Base-by-base conservation (phyloP, 1,284 basidiomycete genomes). In the Cutaneotrichosporon sp. region DNA sequence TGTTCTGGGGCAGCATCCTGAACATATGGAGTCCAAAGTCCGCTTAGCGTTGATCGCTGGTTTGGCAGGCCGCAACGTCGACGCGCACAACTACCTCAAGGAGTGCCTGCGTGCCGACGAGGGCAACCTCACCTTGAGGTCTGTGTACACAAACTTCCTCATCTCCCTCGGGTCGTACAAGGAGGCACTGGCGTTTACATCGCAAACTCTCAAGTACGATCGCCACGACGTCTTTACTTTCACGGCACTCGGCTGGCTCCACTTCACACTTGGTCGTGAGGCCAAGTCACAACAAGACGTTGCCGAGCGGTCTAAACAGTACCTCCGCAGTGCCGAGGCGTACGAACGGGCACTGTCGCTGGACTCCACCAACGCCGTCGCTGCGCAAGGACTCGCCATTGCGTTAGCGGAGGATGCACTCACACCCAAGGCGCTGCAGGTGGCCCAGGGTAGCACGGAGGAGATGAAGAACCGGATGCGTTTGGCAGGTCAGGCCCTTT, bases 11-110 rank as follows among this genome's bases (percentile, higher is more conserved):
- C 80, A 87, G 51, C 91, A 97, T 77, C 88, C 90, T 0, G 92
- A 96, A 75, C 96, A 94, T 69, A 82, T 90, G 41, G 92, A 96
- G 70, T 92, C 91, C 59, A 97, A 96, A 77, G 82, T 92, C 34
- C 86, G 92, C 29, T 85, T 88, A 61, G 89, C 90, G 0, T 81
- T 86, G 11, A 84, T 96, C 78, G 79, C 86, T 1, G 76, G 83
- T 0, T 77, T 79, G 24, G 65, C 85, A 22, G 86, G 86, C 45
- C 82, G 84, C 14, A 79, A 83, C 61, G 84, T 86, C 60, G 86
- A 89, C 4, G 90, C 90, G 0, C 87, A 93, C 69, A 85, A 86
- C 2, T 79, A 91, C 6, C 76, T 97, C 49, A 97, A 96, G 72
- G 88, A 96, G 71, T 84, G 86, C 1, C 62, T 74, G n/a, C 63